phyloP scores from a whole-genome alignment of 306 rosid genomes.

The Rubus idaeus region DNA sequence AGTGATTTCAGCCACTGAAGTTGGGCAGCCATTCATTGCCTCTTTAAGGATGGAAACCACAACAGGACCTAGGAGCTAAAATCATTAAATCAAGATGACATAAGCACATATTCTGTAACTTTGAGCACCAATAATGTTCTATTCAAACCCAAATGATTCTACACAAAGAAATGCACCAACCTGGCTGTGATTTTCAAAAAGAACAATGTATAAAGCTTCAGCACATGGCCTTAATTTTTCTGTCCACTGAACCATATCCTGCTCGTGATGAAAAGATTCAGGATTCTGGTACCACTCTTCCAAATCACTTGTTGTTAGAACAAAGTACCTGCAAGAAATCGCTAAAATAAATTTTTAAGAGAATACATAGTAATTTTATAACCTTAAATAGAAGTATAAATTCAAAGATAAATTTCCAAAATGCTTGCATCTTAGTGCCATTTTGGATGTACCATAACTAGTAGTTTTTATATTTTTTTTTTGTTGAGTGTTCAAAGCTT shows the following conservation, averaged over 20 bases:
- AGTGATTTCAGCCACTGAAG: conserved; percentile 75
- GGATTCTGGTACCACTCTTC: conserved; percentile 91
- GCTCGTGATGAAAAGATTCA: conserved; percentile 93
- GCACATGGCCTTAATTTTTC: conserved; percentile 98
- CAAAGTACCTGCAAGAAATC: conserved; percentile 72
- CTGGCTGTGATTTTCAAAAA: conserved; percentile 92
- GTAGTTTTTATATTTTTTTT: neutral
- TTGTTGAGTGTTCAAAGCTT: neutral
- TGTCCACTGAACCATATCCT: conserved; percentile 99
- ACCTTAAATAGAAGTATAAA: neutral
- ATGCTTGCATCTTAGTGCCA: neutral
- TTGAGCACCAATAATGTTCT: neutral
- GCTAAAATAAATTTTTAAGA: conserved; percentile 8
- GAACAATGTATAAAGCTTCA: conserved; percentile 86
- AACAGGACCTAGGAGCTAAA: conserved; percentile 89
- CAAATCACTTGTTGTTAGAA: conserved; percentile 78
- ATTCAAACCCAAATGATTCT: neutral
- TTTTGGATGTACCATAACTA: neutral
- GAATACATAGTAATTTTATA: conserved; percentile 3
- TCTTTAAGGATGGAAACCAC: conserved; percentile 94
- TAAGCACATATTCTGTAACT: conserved; percentile 19
- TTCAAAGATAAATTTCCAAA: neutral
- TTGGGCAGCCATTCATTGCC: conserved; percentile 80
- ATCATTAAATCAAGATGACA: conserved; percentile 27
- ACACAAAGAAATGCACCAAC: conserved; percentile 42